Evolutionary conservation across 805 yeast species (phyloP), one percentile per base, ranked within the genome.

Genomic region (Pichia membranifaciens): DNA sequence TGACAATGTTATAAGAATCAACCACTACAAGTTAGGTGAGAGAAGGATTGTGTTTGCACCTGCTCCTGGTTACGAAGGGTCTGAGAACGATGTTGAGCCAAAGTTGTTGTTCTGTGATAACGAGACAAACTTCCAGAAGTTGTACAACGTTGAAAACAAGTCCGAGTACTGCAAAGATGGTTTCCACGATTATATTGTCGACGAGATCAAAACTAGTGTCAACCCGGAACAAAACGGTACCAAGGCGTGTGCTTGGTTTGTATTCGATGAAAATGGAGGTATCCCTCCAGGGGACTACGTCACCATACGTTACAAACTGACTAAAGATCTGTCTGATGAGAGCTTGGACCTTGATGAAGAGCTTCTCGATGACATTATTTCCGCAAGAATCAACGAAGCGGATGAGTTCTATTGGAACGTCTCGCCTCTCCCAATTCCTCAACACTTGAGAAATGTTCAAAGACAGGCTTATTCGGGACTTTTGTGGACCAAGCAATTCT

Each of bases 391-490:
- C 58, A 84, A 79, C 52, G 97, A 89, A 58, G 96, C 96, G 12
- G 96, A 90, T 58, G 90, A 88, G 44, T 89, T 89, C 65, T 89
- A 89, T 68, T 87, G 91, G 87, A 79, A 84, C 61, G 76, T 89
- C 35, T 77, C 90, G 12, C 96, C 96, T 5, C 66, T 87, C 59
- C 96, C 96, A 36, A 75, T 87, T 48, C 76, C 86, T 22, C 89
- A 85, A 51, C 85, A 84, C 50, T 72, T 89, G 56, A 74, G 96
- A 60, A 80, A 76, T 59, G 82, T 89, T 45, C 96, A 89, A 70
- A 77, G 96, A 60, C 97, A 89, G 69, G 95, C 96, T 0, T 87
- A 87, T 68, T 90, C 96, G 10, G 96, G 97, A 1, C 73, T 90
- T 64, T 70, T 90, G 60, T 89, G 97, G 97, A 82, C 93, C 7